A percentile compares a stretch with the other conserved stretches of the same genome.
Evolutionary conservation across 306 rosid species (phyloP).

Genomic region (Rubus parviflorus): DNA sequence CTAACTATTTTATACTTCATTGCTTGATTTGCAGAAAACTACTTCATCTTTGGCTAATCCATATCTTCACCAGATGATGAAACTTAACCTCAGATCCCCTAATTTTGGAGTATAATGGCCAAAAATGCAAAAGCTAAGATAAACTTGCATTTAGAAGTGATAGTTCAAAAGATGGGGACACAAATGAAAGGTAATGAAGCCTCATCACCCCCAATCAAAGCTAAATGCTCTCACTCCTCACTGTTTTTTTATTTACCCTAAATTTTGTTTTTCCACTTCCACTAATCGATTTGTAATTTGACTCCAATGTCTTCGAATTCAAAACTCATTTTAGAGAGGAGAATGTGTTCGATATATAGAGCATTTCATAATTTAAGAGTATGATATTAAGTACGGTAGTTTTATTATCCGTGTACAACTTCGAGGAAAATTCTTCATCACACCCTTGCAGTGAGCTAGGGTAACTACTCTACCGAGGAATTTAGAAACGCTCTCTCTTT

Average conservation of each 20-base stretch:
- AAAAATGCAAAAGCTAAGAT: neutral
- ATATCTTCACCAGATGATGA: neutral
- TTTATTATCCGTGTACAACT: no score
- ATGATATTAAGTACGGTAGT: no score
- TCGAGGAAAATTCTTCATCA: no score
- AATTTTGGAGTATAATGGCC: constrained; percentile 20
- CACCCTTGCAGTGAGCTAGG: no score
- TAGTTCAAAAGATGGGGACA: neutral
- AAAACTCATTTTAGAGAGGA: no score
- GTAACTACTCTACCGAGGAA: neutral
- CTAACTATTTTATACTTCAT: constrained; percentile 4
- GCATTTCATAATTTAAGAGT: no score
- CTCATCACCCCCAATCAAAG: neutral
- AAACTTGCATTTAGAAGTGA: neutral
- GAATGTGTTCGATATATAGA: no score
- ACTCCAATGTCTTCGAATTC: no score
- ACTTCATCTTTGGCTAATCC: constrained; percentile 1
- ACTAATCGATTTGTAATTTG: no score
- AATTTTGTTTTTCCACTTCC: no score
- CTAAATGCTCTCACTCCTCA: no score
- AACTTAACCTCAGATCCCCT: neutral
- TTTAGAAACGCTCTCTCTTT: neutral
- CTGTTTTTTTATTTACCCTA: no score
- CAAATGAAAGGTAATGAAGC: neutral
- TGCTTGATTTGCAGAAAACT: neutral